phyloP scores from a whole-genome alignment of 2,329 filamentous ascomycete species.

The Lasiodiplodia theobromae region DNA sequence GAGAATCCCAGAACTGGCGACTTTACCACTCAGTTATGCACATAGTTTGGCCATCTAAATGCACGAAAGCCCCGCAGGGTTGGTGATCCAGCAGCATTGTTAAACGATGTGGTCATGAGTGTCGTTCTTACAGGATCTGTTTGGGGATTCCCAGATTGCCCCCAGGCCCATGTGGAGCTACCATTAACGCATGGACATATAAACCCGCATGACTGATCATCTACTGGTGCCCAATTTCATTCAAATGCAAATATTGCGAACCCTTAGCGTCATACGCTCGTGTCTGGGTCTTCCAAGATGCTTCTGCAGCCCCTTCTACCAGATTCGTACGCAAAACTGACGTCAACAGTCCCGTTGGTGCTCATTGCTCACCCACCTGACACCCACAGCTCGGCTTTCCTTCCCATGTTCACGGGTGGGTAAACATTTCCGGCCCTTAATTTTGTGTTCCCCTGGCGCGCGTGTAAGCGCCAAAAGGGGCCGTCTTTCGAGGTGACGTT shows the following conservation, averaged over 20 bases:
- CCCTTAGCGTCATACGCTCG: neutral
- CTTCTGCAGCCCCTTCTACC: neutral
- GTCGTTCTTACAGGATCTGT: neutral
- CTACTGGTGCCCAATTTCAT: neutral
- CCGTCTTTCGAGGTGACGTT: neutral
- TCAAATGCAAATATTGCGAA: neutral
- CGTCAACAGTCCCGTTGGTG: conserved; percentile 8
- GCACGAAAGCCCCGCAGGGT: neutral
- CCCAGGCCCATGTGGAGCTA: neutral
- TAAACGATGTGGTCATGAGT: neutral
- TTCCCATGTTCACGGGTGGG: neutral
- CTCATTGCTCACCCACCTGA: neutral
- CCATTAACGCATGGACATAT: neutral
- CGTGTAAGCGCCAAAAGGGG: neutral
- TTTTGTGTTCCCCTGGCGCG: neutral
- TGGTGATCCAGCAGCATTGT: neutral
- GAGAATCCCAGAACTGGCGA: neutral
- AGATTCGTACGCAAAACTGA: neutral
- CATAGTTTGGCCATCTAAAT: neutral
- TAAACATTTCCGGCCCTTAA: neutral
- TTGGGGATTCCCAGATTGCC: neutral
- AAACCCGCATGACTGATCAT: neutral
- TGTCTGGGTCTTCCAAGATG: neutral
- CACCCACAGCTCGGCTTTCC: neutral
- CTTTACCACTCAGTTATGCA: neutral